Evolutionary conservation across 148 eudicot species (phyloP).

Genomic region (Arctostaphylos glauca): DNA sequence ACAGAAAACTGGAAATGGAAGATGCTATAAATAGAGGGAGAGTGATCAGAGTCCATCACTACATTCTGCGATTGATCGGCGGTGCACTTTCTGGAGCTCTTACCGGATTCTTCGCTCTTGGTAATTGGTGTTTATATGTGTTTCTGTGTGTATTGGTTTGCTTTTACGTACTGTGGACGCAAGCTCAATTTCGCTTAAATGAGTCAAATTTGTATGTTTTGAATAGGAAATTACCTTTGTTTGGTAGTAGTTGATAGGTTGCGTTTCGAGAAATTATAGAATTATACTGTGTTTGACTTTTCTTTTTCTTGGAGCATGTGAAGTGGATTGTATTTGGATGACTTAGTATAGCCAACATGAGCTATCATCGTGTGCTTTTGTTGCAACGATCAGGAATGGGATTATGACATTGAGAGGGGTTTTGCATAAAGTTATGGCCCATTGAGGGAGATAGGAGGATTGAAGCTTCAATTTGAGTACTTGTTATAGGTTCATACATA

Average conservation of each 20-base stretch:
- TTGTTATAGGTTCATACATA: too few relatives aligned
- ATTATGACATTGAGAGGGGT: not conserved
- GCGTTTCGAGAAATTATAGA: not conserved
- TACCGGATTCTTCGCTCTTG: conserved; percentile 58
- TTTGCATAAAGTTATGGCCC: not conserved
- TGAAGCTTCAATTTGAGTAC: too few relatives aligned
- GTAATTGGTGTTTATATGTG: conserved; percentile 17
- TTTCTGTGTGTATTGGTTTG: not conserved
- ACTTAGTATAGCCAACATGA: too few relatives aligned
- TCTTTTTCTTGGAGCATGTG: not conserved
- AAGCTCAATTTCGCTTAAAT: not conserved
- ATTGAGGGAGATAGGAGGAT: too few relatives aligned
- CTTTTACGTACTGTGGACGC: not conserved
- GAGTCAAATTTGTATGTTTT: conserved; percentile 1
- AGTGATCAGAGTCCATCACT: conserved; percentile 35
- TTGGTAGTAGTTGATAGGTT: not conserved
- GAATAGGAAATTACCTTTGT: not conserved
- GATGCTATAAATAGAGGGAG: conserved; percentile 29
- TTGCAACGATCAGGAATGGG: not conserved
- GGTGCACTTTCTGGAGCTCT: conserved; percentile 59
- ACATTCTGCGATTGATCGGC: conserved; percentile 39
- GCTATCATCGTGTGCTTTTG: not conserved
- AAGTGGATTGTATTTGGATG: not conserved
- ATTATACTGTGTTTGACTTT: too few relatives aligned
- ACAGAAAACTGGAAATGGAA: conserved; percentile 26